Percentiles rank a stretch among this genome's conserved stretches.
phyloP scores from a whole-genome alignment of 768 basidiomycete species.

The Chiua virens region DNA sequence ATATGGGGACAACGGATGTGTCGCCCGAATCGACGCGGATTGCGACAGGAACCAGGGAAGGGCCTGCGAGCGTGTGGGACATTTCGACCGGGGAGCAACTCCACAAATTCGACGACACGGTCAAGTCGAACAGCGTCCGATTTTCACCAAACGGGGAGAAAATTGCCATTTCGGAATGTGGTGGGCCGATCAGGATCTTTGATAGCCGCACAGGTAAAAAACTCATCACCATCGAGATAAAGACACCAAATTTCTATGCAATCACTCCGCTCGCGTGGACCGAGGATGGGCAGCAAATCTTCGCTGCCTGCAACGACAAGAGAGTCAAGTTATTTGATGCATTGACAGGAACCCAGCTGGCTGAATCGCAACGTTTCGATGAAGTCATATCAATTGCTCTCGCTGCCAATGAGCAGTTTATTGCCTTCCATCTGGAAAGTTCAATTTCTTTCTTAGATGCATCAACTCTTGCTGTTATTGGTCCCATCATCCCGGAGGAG shows the following conservation, averaged over 20 bases:
- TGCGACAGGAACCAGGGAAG: too few relatives aligned
- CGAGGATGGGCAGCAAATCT: not conserved
- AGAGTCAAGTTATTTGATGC: not conserved
- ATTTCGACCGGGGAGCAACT: not conserved
- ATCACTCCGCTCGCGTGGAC: constrained; percentile 6
- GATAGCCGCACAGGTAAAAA: not conserved
- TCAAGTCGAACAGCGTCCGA: not conserved
- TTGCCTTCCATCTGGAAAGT: not conserved
- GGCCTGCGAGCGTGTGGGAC: too few relatives aligned
- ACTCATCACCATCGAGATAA: not conserved
- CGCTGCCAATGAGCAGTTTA: not conserved
- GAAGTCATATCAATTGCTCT: not conserved
- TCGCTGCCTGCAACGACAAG: not conserved
- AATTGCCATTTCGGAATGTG: not conserved
- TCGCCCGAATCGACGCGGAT: too few relatives aligned
- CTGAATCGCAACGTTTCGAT: not conserved
- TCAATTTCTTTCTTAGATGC: constrained; percentile 2
- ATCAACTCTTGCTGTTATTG: not conserved
- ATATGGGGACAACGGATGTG: too few relatives aligned
- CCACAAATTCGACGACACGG: not conserved
- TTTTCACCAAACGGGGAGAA: not conserved
- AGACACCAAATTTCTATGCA: not conserved
- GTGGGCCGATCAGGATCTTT: not conserved
- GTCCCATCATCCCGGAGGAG: not conserved
- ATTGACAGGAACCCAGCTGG: not conserved